Percentiles rank a stretch among this genome's conserved stretches.
Evolutionary conservation across 129 eudicot species (phyloP).

Genomic region (Dittrichia graveolens): DNA sequence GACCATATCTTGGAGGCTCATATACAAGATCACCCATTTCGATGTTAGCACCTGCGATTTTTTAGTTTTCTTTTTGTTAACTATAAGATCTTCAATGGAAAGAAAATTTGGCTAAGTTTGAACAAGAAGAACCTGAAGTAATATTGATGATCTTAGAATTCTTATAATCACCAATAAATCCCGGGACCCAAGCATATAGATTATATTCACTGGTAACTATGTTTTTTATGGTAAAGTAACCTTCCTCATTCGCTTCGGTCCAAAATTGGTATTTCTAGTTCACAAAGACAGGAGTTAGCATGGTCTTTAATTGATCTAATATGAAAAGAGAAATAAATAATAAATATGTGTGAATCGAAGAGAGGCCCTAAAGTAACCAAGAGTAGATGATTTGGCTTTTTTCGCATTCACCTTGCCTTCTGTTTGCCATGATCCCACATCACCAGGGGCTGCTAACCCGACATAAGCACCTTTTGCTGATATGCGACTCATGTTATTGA

Average conservation of each 20-base stretch:
- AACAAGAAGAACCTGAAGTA: conserved; percentile 49
- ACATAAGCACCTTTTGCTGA: conserved; percentile 61
- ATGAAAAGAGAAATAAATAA: background rate
- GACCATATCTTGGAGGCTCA: conserved; percentile 83
- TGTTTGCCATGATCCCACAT: conserved; percentile 77
- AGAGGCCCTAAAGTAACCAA: no score
- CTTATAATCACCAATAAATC: conserved; percentile 72
- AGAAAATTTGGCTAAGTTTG: background rate
- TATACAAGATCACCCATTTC: conserved; percentile 60
- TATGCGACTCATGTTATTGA: conserved; percentile 20
- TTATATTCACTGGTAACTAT: conserved; percentile 62
- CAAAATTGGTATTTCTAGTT: conserved; percentile 83
- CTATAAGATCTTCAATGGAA: conserved; percentile 4
- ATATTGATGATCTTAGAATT: conserved; percentile 38
- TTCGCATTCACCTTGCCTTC: conserved; percentile 64
- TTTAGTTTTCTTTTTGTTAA: background rate
- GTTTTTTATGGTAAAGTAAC: conserved; percentile 56
- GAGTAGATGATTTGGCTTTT: background rate
- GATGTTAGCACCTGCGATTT: conserved; percentile 17
- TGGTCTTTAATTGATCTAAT: background rate
- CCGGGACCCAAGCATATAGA: conserved; percentile 82
- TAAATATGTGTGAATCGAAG: background rate
- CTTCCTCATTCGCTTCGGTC: conserved; percentile 60
- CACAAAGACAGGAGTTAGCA: conserved; percentile 7
- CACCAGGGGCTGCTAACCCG: conserved; percentile 86